Base-by-base conservation (phyloP, 2,329 filamentous ascomycete species). In the Teratosphaeria viscida region DNA sequence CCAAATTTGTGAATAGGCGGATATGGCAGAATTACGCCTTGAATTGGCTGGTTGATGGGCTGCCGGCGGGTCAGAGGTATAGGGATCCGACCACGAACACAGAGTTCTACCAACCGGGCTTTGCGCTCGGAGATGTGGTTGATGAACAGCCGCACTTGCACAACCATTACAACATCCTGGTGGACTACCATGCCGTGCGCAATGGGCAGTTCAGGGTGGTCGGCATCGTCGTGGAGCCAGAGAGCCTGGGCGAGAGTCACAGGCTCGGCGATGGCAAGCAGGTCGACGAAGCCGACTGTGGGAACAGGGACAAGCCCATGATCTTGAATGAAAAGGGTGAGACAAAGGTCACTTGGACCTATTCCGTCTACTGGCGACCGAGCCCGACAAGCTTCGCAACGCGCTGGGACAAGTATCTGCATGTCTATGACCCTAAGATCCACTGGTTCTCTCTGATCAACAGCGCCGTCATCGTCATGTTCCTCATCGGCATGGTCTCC, bases 361-460 rank as follows among this genome's bases (percentile, higher is more conserved):
- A 99, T 77, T 90, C 88, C 65, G 90, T 97, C 14, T 88, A 87
- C 75, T 99, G 94, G 94, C 83, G 82, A 60, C 84, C 85, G 65
- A 96, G 91, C 0, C 71, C 81, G 0, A 97, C 92, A 1, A 89
- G 88, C 1, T 99, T 95, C 87, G 94, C 94, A 32, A 99, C 94
- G 12, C 85, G 94, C 64, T 99, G 94, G 94, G 94, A 99, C 80
- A 97, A 96, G 76, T 97, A 97, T 72, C 82, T 99, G 39, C 92
- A 97, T 70, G 92, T 99, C 34, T 95, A 92, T 71, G 92, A 97
- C 73, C 92, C 94, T 57, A 95, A 94, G 79, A 97, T 99, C 68
- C 94, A 99, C 75, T 99, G 94, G 94, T 96, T 97, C 78, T 96
- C 92, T 61, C 85, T 99, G 56, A 89, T 97, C 76, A 96, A 96